phyloP scores from a whole-genome alignment of 257 asterid genomes.

The Nicotiana benthamiana region DNA sequence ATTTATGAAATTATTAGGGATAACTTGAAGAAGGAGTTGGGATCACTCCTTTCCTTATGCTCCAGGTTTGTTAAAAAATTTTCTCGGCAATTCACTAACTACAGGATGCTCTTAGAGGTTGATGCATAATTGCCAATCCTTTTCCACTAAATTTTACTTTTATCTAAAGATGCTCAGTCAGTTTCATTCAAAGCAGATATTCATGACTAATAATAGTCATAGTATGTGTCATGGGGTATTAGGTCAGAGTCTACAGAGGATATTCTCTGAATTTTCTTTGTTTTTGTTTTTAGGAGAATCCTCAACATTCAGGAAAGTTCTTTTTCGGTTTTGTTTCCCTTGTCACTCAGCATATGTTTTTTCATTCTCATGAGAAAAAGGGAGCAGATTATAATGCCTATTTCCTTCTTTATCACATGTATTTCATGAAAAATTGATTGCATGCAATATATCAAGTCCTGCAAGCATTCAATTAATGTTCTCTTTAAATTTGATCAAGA shows the following conservation, averaged over 20 bases:
- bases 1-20: conserved; percentile 95
- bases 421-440: not conserved
- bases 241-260: not conserved
- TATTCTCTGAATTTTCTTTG: not conserved
- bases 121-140: not conserved
- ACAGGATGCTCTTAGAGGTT: not conserved
- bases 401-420: not conserved
- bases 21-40: conserved; percentile 84
- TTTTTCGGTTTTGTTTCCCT: not conserved
- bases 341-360: not conserved
- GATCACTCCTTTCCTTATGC: conserved; percentile 69
- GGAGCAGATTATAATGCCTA: not conserved
- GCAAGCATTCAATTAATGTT: not conserved
- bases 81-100: conserved; percentile 5
- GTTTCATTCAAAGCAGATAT: not conserved
- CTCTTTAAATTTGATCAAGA: conserved; percentile 1
- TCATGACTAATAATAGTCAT: not conserved
- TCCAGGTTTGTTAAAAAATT: conserved; percentile 53
- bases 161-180: not conserved
- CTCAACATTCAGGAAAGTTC: not conserved
- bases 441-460: not conserved
- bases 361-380: not conserved
- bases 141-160: not conserved
- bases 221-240: not conserved
- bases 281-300: not conserved